Evolutionary conservation across 2,329 filamentous ascomycete species (phyloP).

Genomic region (Alternaria gansuensis): DNA sequence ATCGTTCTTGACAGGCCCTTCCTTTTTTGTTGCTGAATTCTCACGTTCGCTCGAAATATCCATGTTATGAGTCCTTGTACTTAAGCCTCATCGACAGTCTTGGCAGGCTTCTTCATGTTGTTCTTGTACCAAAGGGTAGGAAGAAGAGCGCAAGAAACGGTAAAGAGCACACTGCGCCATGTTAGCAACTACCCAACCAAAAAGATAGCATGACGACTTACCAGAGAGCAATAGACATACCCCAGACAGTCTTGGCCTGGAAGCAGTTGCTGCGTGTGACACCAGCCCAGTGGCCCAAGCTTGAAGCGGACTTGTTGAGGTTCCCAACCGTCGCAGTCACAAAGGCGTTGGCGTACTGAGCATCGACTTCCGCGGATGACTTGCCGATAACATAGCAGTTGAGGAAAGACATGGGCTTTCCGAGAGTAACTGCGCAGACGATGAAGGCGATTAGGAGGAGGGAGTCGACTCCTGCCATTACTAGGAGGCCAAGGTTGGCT

Average conservation of each 20-base stretch:
- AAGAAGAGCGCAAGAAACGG: constrained; percentile 56
- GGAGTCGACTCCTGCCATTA: constrained; percentile 73
- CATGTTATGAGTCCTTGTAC: neutral
- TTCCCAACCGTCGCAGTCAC: constrained; percentile 62
- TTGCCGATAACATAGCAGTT: constrained; percentile 70
- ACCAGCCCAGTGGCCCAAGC: constrained; percentile 65
- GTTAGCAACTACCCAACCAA: constrained; percentile 18
- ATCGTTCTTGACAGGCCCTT: constrained; percentile 34
- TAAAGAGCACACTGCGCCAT: constrained; percentile 55
- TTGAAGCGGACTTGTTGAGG: constrained; percentile 61
- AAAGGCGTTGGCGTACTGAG: constrained; percentile 62
- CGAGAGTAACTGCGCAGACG: constrained; percentile 78
- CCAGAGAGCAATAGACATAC: constrained; percentile 80
- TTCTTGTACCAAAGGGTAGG: constrained; percentile 61
- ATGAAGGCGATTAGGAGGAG: constrained; percentile 78
- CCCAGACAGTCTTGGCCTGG: constrained; percentile 89
- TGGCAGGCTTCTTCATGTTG: constrained; percentile 53
- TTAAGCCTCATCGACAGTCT: constrained; percentile 47
- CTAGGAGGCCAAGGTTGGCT: constrained; percentile 77
- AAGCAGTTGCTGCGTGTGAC: constrained; percentile 72
- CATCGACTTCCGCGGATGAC: constrained; percentile 56
- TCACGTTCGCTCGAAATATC: constrained; percentile 1
- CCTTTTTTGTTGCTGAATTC: constrained; percentile 18
- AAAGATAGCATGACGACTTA: constrained; percentile 49
- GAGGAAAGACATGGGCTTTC: constrained; percentile 80